Evolutionary conservation across 1,284 basidiomycete species (phyloP), one percentile per base, ranked within the genome.

Genomic region (Pseudozyma sp.): DNA sequence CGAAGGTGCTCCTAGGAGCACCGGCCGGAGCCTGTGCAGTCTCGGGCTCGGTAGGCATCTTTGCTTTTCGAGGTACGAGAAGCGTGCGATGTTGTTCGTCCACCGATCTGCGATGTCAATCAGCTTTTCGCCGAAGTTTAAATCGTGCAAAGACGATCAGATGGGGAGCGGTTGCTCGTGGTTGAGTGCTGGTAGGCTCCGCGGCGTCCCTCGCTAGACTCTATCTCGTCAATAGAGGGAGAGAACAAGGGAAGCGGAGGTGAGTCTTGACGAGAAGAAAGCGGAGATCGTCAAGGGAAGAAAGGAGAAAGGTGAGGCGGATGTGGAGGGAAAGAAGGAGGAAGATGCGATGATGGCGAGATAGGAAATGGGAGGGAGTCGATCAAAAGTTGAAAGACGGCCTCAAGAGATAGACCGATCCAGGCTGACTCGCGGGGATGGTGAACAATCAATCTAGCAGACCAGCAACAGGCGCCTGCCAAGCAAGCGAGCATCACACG

Each of bases 1-100:
- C 73, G 46, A 79, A 79, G 77, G 72, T 70, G 62, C 71, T 75
- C 58, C 55, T 67, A 9, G 74, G 69, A 55, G 68, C 72, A 39
- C 77, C 77, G 39, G 47, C 46, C 2, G 74, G 77, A 42, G 77
- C 74, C 53, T 73, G 64, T n/a, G 74, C 62, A 30, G 63, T 66
- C 67, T 79, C 77, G 46, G 67, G 69, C 61, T 73, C 57, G 53
- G 39, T 29, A 17, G 51, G 48, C 74, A 76, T 76, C 39, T 53
- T 73, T 54, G 34, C 37, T 44, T 35, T 8, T 43, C 29, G 54
- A 31, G 34, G 30, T 34, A 29, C 14, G 35, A 39, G 24, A 16
- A 42, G 13, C 40, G 33, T 11, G 52, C 2, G 2, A 17, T 7
- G 13, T 7, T 39, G 45, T 9, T 37, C 17, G 40, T 49, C 19